These are phyloP conservation scores for Pichia sp. DNA, from an alignment of 1,139 yeast genomes.

Conservation along the genomic window DNA sequence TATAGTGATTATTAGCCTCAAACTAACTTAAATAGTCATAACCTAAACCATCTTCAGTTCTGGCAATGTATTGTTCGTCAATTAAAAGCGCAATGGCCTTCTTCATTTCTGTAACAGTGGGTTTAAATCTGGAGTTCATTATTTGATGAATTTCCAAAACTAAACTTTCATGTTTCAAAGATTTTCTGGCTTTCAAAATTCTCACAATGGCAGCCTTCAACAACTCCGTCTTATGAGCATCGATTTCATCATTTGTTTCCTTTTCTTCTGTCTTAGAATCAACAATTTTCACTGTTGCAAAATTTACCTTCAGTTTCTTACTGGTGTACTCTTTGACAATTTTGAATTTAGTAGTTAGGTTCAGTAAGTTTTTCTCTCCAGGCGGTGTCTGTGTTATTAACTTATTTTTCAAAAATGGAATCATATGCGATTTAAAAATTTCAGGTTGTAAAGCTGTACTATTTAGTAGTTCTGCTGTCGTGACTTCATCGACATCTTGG, in stretches of 20 bases:
- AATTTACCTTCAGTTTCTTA: constrained; percentile 76
- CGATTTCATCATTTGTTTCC: constrained; percentile 78
- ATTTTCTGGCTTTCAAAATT: constrained; percentile 90
- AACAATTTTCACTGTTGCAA: constrained; percentile 62
- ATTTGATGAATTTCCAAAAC: constrained; percentile 88
- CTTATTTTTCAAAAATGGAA: constrained; percentile 73
- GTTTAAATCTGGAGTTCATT: constrained; percentile 69
- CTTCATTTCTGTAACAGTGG: constrained; percentile 80
- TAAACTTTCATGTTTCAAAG: constrained; percentile 67
- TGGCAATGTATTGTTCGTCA: constrained; percentile 76
- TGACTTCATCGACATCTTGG: constrained; percentile 54
- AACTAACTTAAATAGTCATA: constrained; percentile 70
- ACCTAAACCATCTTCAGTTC: constrained; percentile 56
- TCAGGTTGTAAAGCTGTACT: constrained; percentile 62
- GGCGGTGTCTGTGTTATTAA: constrained; percentile 59
- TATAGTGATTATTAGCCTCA: not conserved
- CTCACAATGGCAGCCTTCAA: constrained; percentile 92
- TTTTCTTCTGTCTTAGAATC: constrained; percentile 74
- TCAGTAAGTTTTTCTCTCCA: constrained; percentile 38
- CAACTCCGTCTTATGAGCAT: constrained; percentile 78
- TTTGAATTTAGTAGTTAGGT: constrained; percentile 55
- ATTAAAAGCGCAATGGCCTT: constrained; percentile 78
- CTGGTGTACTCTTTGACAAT: constrained; percentile 79
- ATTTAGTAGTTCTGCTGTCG: constrained; percentile 53
- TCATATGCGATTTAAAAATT: constrained; percentile 63